Conservation (phyloP, 192 early-diverging fungal genomes). For the Umbelopsis vinacea region DNA sequence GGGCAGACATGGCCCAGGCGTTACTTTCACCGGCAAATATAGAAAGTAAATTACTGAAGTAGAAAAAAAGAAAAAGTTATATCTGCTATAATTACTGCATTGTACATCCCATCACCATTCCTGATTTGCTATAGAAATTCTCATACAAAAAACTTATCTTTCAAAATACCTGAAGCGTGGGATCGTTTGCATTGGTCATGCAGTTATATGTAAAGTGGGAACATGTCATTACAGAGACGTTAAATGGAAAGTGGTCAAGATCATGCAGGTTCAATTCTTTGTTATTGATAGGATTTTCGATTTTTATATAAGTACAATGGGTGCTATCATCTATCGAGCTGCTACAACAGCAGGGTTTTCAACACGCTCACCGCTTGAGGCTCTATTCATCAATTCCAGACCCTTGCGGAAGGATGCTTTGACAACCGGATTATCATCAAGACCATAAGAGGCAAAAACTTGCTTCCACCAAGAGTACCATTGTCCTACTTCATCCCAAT, state of each 20-base stretch:
- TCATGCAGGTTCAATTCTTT: background rate
- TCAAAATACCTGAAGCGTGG: background rate
- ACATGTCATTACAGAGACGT: no score
- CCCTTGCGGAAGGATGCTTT: conserved; percentile 64
- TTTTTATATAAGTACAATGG: background rate
- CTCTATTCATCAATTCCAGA: conserved; percentile 72
- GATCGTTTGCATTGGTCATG: background rate
- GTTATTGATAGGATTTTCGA: background rate
- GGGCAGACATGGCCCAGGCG: conserved; percentile 52
- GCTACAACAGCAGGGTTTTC: conserved; percentile 13
- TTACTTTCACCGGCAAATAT: conserved; percentile 43
- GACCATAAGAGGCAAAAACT: conserved; percentile 42
- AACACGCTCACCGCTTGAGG: conserved; percentile 27
- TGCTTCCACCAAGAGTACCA: conserved; percentile 77
- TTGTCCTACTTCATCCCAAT: conserved; percentile 64
- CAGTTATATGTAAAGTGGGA: background rate
- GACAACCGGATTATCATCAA: conserved; percentile 44
- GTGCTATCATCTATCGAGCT: background rate
- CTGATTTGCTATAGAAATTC: conserved; percentile 7
- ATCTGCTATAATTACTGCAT: conserved; percentile 18
- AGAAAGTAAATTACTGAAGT: conserved; percentile 35
- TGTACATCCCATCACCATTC: conserved; percentile 17
- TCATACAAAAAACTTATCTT: background rate
- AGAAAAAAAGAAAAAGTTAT: background rate
- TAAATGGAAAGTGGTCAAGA: background rate